Base-by-base conservation (phyloP, 2,329 filamentous ascomycete species). In the Monilinia fructicola region DNA sequence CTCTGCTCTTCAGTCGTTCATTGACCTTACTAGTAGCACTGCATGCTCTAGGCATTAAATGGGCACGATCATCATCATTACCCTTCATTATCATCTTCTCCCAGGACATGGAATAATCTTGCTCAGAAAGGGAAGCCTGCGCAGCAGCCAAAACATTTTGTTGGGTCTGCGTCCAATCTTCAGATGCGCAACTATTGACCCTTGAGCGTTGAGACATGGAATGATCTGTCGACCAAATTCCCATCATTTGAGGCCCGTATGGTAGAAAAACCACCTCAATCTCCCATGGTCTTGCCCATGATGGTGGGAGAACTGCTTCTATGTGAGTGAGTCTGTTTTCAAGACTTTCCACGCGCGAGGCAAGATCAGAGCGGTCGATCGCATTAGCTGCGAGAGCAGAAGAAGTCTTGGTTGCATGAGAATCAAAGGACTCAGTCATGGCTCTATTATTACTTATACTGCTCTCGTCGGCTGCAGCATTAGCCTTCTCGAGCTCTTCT, bases 231-330 rank as follows among this genome's bases (percentile, higher is more conserved):
- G 80, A 82, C 84, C 84, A 86, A 28, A 85, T 79, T 2, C 84
- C 83, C 68, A 78, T 79, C 28, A 86, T 74, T n/a, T 81, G 76
- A 53, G 79, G 77, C 5, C 84, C 83, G 75, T 91, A 94, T 1
- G 91, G 91, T 10, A 93, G 76, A 67, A 93, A 86, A 1, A 93
- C 86, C 5, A 93, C 88, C 73, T 93, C 90, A 1, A 94, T 79
- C 70, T 90, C 85, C 89, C 90, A 93, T 0, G 90, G 89, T 52
- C 85, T 81, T 53, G 78, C 77, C 38, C 81, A 80, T 0, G 89
- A 87, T n/a, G 90, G 90, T 40, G 87, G 77, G 26, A 71, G 71
- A 14, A 66, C 52, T 9, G 72, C 68, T 65, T 74, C 71, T 5
- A 77, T 67, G 42, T 75, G 71, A 26, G 68, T 69, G 14, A 77